Evolutionary conservation across 1,284 basidiomycete species (phyloP).

Genomic region (Pterula multifida): DNA sequence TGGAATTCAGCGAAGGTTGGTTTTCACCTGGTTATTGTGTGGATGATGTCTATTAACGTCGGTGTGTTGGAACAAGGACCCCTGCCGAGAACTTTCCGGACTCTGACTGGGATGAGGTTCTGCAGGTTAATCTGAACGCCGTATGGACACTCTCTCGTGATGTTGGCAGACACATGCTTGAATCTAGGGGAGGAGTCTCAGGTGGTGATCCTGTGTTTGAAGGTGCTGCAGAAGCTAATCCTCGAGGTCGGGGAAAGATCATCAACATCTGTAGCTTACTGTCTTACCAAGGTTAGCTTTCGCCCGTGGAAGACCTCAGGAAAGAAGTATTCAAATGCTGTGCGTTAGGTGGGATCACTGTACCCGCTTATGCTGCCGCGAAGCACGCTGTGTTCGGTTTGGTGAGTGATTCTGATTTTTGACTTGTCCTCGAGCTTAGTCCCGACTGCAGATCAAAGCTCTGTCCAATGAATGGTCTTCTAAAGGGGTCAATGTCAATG

Average conservation of each 20-base stretch:
- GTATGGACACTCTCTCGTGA: constrained; percentile 21
- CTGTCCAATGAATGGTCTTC: constrained; percentile 54
- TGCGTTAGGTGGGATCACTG: constrained; percentile 64
- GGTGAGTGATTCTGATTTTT: too few relatives aligned
- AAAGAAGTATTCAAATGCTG: too few relatives aligned
- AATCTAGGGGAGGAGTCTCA: constrained; percentile 21
- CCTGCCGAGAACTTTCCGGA: constrained; percentile 2
- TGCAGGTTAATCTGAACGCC: constrained; percentile 23
- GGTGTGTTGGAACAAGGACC: constrained; percentile 8
- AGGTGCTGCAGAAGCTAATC: neutral
- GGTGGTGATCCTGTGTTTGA: constrained; percentile 12
- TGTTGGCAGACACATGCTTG: constrained; percentile 24
- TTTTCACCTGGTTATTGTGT: constrained; percentile 8
- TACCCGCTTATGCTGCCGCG: constrained; percentile 88
- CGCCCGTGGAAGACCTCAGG: too few relatives aligned
- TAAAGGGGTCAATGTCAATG: constrained; percentile 69
- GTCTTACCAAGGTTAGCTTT: constrained; percentile 32
- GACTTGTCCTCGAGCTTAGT: too few relatives aligned
- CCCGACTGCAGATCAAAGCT: constrained; percentile 67
- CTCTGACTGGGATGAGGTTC: constrained; percentile 15
- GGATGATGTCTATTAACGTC: constrained; percentile 5
- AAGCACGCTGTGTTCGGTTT: constrained; percentile 66
- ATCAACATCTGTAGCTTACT: constrained; percentile 24
- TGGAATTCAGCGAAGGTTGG: constrained; percentile 74
- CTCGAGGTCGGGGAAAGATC: constrained; percentile 20